Evolutionary conservation across 75 land plant genomes (phyloP).

Genomic region (Larix kaempferi): DNA sequence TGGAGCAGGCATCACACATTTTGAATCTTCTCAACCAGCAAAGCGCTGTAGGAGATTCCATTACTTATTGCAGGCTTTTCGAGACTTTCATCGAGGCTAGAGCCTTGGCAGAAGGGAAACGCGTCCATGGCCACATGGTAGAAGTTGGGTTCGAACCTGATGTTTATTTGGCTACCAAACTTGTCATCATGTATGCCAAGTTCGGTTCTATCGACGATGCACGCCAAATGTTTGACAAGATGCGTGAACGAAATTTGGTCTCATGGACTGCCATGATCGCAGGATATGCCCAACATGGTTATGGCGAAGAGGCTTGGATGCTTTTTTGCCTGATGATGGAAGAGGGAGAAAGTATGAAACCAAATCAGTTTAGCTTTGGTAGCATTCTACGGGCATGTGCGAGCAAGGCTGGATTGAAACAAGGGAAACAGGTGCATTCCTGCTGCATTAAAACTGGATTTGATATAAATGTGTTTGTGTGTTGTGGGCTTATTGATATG

Average conservation of each 20-base stretch:
- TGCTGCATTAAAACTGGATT: not conserved
- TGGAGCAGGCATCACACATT: too few relatives aligned
- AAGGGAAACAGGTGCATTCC: not conserved
- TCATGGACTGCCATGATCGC: slow-evolving; percentile 2
- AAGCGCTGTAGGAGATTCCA: too few relatives aligned
- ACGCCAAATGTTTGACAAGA: not conserved
- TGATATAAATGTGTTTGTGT: not conserved
- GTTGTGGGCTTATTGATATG: not conserved
- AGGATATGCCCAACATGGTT: slow-evolving; percentile 25
- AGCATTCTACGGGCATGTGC: slow-evolving; percentile 28
- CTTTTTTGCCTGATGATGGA: too few relatives aligned
- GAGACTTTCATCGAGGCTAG: too few relatives aligned
- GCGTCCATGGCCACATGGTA: slow-evolving; percentile 25
- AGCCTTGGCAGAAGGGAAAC: slow-evolving; percentile 14
- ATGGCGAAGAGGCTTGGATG: slow-evolving; percentile 9
- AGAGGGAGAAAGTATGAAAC: slow-evolving; percentile 12
- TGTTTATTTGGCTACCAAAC: slow-evolving; percentile 25
- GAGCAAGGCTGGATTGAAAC: too few relatives aligned
- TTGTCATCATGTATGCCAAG: slow-evolving; percentile 45
- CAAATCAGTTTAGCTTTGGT: slow-evolving; percentile 42
- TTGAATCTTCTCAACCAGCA: too few relatives aligned
- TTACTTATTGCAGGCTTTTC: too few relatives aligned
- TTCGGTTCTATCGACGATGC: slow-evolving; percentile 22
- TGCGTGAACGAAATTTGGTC: not conserved
- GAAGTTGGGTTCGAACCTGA: slow-evolving; percentile 19